phyloP scores from a whole-genome alignment of 2,329 filamentous ascomycete genomes.

The Ophiocordyceps polyrhachis-furcata region DNA sequence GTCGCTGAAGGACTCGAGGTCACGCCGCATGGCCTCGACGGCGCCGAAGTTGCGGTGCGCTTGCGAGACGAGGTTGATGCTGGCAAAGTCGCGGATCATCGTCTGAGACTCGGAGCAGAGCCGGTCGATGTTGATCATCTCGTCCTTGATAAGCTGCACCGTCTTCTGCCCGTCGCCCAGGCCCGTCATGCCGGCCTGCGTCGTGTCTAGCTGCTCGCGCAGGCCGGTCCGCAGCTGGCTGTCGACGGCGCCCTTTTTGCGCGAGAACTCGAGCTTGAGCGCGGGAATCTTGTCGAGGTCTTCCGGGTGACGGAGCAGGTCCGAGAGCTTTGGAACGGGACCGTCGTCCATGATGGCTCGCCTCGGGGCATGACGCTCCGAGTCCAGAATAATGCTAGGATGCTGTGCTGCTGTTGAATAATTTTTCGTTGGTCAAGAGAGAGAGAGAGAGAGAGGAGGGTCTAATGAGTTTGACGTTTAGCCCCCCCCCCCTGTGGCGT shows the following conservation, averaged over 20 bases:
- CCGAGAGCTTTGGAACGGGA: conserved; percentile 62
- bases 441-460: too few species aligned
- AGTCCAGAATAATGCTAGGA: background rate
- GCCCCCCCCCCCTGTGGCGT: too few species aligned
- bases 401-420: background rate
- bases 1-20: conserved; percentile 72
- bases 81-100: conserved; percentile 91
- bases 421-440: too few species aligned
- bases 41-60: conserved; percentile 93
- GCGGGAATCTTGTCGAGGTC: conserved; percentile 90
- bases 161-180: conserved; percentile 82
- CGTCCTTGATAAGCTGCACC: conserved; percentile 84
- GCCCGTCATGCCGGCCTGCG: conserved; percentile 79
- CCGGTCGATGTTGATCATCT: conserved; percentile 97
- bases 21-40: conserved; percentile 80
- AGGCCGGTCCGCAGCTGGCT: conserved; percentile 75
- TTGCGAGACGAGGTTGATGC: conserved; percentile 80
- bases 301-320: conserved; percentile 86
- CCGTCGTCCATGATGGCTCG: conserved; percentile 29
- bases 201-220: conserved; percentile 83
- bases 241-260: conserved; percentile 86
- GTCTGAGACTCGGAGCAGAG: conserved; percentile 93
- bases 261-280: conserved; percentile 79
- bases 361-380: background rate
- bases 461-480: too few species aligned